phyloP scores from a whole-genome alignment of 2,329 filamentous ascomycete genomes.

The Neofusicoccum cordaticola region DNA sequence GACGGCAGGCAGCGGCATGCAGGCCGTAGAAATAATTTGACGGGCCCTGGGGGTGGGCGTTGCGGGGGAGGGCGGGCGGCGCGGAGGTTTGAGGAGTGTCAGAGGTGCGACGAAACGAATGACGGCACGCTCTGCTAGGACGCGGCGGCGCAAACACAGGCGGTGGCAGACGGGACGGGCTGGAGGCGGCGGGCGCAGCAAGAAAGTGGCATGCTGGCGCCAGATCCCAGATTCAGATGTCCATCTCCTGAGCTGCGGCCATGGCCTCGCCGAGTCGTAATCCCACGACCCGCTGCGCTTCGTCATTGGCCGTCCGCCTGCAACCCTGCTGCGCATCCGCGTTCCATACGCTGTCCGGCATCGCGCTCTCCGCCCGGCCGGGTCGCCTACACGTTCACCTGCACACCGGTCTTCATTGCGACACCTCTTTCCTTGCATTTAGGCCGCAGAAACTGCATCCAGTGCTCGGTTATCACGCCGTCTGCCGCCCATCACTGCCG shows the following conservation, averaged over 20 bases:
- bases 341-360: constrained; percentile 14
- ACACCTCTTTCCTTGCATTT: constrained; percentile 2
- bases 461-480: not conserved
- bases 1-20: constrained; percentile 9
- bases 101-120: constrained; percentile 16
- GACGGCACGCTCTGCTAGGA: constrained; percentile 13
- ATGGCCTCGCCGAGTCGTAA: constrained; percentile 15
- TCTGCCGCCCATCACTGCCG: not conserved
- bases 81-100: constrained; percentile 13
- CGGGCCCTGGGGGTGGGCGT: not conserved
- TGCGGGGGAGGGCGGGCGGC: not conserved
- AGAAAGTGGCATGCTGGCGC: constrained; percentile 8
- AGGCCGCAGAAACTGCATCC: not conserved
- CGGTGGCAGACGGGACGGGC: constrained; percentile 7
- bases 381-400: constrained; percentile 10
- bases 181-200: constrained; percentile 1
- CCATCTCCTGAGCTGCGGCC: constrained; percentile 18
- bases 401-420: not conserved
- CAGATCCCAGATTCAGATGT: constrained; percentile 14
- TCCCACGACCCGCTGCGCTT: constrained; percentile 6
- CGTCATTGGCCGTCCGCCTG: not conserved
- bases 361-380: constrained; percentile 14
- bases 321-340: constrained; percentile 16
- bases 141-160: constrained; percentile 4
- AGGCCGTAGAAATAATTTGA: constrained; percentile 6